A percentile compares a stretch with the other conserved stretches of the same genome.
phyloP scores from a whole-genome alignment of 164 flowering plant genomes.

The Vitis cinerea region DNA sequence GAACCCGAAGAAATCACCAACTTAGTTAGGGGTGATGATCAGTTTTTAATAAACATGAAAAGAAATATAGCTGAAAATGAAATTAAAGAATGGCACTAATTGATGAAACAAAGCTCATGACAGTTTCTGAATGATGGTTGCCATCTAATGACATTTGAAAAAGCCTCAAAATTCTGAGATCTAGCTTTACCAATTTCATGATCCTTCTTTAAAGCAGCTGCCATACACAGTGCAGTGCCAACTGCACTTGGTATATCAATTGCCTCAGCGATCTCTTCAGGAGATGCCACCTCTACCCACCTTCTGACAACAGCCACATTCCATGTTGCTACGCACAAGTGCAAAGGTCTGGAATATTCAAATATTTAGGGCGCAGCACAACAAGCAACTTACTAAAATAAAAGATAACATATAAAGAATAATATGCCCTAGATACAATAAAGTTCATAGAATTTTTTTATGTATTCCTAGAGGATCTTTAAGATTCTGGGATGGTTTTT shows the following conservation, averaged over 20 bases:
- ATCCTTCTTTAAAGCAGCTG: slow-evolving; percentile 89
- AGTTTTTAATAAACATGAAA: no score
- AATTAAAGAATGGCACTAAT: no score
- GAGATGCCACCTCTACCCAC: slow-evolving; percentile 90
- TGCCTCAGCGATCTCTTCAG: slow-evolving; percentile 70
- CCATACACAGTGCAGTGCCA: slow-evolving; percentile 96
- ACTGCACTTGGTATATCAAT: slow-evolving; percentile 76
- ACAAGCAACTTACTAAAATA: neutral
- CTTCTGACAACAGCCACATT: slow-evolving; percentile 86
- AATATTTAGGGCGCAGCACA: neutral
- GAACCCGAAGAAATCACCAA: no score
- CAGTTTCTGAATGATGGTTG: no score
- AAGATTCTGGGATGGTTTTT: no score
- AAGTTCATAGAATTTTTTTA: no score
- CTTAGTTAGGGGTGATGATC: no score
- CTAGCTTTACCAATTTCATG: slow-evolving; percentile 76
- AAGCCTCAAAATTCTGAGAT: neutral
- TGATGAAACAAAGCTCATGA: no score
- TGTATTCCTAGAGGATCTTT: no score
- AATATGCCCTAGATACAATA: no score
- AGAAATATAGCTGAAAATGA: no score
- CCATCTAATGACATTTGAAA: neutral
- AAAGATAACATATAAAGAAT: no score
- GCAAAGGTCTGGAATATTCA: slow-evolving; percentile 74
- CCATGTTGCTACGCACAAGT: slow-evolving; percentile 81